phyloP scores from a whole-genome alignment of 2,329 filamentous ascomycete genomes.

The Fusarium pilosicola region DNA sequence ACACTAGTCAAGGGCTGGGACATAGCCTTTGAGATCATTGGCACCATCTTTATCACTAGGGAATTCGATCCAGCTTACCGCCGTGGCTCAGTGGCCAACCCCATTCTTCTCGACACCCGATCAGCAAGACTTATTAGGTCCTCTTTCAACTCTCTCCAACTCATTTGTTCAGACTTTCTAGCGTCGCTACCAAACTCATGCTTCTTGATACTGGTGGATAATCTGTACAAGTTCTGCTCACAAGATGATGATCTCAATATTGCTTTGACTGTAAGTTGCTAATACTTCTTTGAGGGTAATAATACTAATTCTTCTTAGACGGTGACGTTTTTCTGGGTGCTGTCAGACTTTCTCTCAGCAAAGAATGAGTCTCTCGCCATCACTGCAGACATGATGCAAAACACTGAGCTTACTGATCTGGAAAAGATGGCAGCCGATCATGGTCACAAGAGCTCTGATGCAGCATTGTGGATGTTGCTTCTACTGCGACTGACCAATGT shows the following conservation, averaged over 20 bases:
- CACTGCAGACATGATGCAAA: slow-evolving; percentile 64
- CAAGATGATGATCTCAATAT: slow-evolving; percentile 96
- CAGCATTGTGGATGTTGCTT: slow-evolving; percentile 82
- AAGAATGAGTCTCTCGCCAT: slow-evolving; percentile 68
- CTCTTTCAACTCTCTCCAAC: slow-evolving; percentile 88
- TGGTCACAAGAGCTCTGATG: slow-evolving; percentile 69
- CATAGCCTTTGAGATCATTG: slow-evolving; percentile 84
- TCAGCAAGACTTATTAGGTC: slow-evolving; percentile 83
- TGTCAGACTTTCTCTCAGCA: slow-evolving; percentile 84
- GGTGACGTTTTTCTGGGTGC: slow-evolving; percentile 94
- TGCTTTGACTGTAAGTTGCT: slow-evolving; percentile 77
- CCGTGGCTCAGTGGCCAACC: slow-evolving; percentile 44
- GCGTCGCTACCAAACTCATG: slow-evolving; percentile 75
- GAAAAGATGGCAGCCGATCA: slow-evolving; percentile 67
- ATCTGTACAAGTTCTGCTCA: slow-evolving; percentile 87
- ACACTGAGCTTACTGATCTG: slow-evolving; percentile 62
- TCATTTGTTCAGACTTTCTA: slow-evolving; percentile 95
- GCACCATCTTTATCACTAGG: slow-evolving; percentile 75
- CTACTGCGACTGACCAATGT: slow-evolving; percentile 76
- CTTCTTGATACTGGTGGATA: slow-evolving; percentile 83
- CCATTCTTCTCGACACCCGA: slow-evolving; percentile 58
- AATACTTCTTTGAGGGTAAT: no score
- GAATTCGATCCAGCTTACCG: slow-evolving; percentile 48
- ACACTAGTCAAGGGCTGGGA: slow-evolving; percentile 85
- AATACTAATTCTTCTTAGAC: slow-evolving; percentile 61